A percentile compares a stretch with the other conserved stretches of the same genome.
Conservation (phyloP, 352 stramenopile genomes). For the Pythium rhizo-oryzae region DNA sequence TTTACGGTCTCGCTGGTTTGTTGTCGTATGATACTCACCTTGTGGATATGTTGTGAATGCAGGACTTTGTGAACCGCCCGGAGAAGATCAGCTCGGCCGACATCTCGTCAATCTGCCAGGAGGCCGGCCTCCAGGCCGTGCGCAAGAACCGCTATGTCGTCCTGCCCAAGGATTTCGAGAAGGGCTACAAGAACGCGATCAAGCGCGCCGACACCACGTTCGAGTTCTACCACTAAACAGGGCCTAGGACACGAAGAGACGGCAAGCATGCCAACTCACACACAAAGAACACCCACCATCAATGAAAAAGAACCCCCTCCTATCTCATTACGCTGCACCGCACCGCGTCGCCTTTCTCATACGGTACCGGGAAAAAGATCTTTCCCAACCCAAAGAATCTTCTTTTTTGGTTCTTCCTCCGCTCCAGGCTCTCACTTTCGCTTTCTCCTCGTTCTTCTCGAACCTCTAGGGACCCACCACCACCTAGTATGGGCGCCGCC, state of each 20-base stretch:
- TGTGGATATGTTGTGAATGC: not conserved
- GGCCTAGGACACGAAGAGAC: too few relatives aligned
- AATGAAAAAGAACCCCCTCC: not conserved
- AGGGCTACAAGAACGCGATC: constrained; percentile 99
- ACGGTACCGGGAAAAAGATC: not conserved
- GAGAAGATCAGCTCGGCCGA: constrained; percentile 99
- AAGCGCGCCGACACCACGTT: constrained; percentile 99
- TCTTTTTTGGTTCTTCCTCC: too few relatives aligned
- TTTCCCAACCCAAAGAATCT: too few relatives aligned
- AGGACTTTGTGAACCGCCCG: constrained; percentile 99
- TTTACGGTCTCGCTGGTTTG: too few relatives aligned
- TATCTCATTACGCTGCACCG: not conserved
- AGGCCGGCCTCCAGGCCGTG: constrained; percentile 99
- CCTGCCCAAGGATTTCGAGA: constrained; percentile 99
- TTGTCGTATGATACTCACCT: not conserved
- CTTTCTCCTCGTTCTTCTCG: not conserved
- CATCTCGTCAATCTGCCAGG: constrained; percentile 98
- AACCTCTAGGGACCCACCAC: too few relatives aligned
- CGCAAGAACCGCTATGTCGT: constrained; percentile 99
- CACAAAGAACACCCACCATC: not conserved
- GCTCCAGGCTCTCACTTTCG: not conserved
- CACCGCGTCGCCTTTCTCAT: not conserved
- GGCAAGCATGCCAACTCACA: too few relatives aligned
- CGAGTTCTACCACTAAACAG: constrained; percentile 99
- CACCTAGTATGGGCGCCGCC: too few relatives aligned